Evolutionary conservation across 2,329 filamentous ascomycete species (phyloP).

Genomic region (Aspergillus ustus): DNA sequence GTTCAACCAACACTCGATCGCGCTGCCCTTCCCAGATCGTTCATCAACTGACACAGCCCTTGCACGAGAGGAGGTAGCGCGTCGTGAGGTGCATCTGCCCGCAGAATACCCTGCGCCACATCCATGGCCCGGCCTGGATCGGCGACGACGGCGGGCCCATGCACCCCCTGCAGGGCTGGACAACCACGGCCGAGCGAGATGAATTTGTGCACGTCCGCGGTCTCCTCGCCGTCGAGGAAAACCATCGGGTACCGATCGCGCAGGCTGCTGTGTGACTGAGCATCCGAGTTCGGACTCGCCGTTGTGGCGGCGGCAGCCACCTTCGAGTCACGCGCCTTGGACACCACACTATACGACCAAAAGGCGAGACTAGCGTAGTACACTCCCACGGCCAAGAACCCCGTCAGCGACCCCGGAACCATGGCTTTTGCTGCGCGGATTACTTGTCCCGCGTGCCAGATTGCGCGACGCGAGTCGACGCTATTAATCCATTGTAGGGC

Average conservation of each 20-base stretch:
- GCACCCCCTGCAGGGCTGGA: conserved; percentile 54
- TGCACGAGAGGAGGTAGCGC: conserved; percentile 65
- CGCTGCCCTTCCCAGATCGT: conserved; percentile 31
- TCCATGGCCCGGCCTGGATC: conserved; percentile 65
- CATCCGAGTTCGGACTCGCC: neutral
- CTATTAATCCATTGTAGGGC: conserved; percentile 44
- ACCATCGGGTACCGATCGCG: conserved; percentile 39
- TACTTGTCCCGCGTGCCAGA: conserved; percentile 72
- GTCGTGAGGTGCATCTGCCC: conserved; percentile 56
- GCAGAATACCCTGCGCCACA: conserved; percentile 61
- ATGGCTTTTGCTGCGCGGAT: conserved; percentile 63
- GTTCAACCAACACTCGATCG: neutral
- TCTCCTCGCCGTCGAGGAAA: conserved; percentile 63
- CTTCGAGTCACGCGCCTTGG: conserved; percentile 41
- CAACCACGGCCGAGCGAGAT: conserved; percentile 60
- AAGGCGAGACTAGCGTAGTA: conserved; percentile 71
- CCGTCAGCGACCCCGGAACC: conserved; percentile 59
- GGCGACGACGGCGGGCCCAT: conserved; percentile 47
- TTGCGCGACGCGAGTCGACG: conserved; percentile 44
- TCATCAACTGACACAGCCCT: conserved; percentile 67
- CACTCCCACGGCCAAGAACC: conserved; percentile 70
- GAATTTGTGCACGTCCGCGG: conserved; percentile 60
- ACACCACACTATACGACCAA: conserved; percentile 71
- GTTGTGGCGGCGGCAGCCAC: neutral
- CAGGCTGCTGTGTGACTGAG: neutral